phyloP scores from a whole-genome alignment of 2,329 filamentous ascomycete genomes.

The Talaromyces sp. region DNA sequence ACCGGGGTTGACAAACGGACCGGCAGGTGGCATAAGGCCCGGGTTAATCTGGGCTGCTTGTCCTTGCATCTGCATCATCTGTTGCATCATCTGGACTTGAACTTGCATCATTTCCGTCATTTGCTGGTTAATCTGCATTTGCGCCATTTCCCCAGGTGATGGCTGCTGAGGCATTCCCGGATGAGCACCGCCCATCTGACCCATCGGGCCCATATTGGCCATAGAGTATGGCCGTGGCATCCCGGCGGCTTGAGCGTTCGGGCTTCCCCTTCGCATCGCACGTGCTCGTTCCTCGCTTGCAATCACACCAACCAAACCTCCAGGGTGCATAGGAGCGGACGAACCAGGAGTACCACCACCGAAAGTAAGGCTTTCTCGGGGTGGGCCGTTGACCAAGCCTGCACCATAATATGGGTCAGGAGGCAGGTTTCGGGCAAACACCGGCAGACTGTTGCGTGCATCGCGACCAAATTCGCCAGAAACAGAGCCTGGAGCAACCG shows the following conservation, averaged over 20 bases:
- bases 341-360: slow-evolving; percentile 50
- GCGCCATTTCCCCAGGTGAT: slow-evolving; percentile 63
- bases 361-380: slow-evolving; percentile 70
- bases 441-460: slow-evolving; percentile 58
- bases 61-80: slow-evolving; percentile 60
- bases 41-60: slow-evolving; percentile 27
- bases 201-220: slow-evolving; percentile 23
- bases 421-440: slow-evolving; percentile 76
- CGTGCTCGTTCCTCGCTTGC: slow-evolving; percentile 75
- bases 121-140: slow-evolving; percentile 75
- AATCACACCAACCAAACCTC: slow-evolving; percentile 82
- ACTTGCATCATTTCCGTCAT: slow-evolving; percentile 88
- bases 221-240: slow-evolving; percentile 36
- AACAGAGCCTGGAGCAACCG: slow-evolving; percentile 52
- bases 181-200: slow-evolving; percentile 11
- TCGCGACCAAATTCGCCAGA: slow-evolving; percentile 42
- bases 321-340: slow-evolving; percentile 47
- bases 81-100: slow-evolving; percentile 91
- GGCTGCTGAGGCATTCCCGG: slow-evolving; percentile 16
- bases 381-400: slow-evolving; percentile 64
- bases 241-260: slow-evolving; percentile 51
- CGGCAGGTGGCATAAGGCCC: slow-evolving; percentile 20
- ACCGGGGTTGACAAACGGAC: slow-evolving; percentile 20
- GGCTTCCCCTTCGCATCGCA: slow-evolving; percentile 72
- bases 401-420: slow-evolving; percentile 81